A percentile compares a stretch with the other conserved stretches of the same genome.
phyloP scores from a whole-genome alignment of 1,139 yeast species.

The Sugiyamaella xylanicola region DNA sequence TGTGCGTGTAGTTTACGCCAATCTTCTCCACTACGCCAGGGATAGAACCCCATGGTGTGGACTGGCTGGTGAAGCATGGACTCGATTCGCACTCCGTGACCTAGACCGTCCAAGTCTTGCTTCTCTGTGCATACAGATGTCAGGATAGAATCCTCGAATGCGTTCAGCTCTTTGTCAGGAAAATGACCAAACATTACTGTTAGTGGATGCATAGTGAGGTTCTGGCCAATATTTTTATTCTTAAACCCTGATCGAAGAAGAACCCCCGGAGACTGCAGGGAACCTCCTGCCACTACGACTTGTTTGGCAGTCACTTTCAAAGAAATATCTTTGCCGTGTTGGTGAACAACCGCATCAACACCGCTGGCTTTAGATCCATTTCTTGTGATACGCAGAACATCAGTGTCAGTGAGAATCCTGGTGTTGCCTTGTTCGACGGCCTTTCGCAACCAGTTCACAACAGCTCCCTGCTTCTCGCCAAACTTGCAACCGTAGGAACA shows the following conservation, averaged over 20 bases:
- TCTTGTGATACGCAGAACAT: constrained; percentile 49
- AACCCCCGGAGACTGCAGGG: constrained; percentile 55
- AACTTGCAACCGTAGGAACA: constrained; percentile 57
- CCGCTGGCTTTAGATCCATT: constrained; percentile 52
- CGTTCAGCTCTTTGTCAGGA: constrained; percentile 40
- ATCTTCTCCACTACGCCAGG: constrained; percentile 50
- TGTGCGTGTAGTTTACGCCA: constrained; percentile 45
- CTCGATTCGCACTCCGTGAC: constrained; percentile 61
- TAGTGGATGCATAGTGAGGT: constrained; percentile 59
- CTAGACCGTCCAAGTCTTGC: constrained; percentile 57
- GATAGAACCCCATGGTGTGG: constrained; percentile 46
- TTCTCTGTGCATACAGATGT: constrained; percentile 54
- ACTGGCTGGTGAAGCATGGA: constrained; percentile 53
- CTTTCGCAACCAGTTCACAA: constrained; percentile 55
- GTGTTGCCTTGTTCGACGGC: constrained; percentile 57
- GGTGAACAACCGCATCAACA: constrained; percentile 41
- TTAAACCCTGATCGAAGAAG: constrained; percentile 56
- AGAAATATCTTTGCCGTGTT: constrained; percentile 33
- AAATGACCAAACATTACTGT: constrained; percentile 50
- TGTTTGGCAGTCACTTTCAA: constrained; percentile 51
- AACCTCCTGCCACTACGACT: constrained; percentile 54
- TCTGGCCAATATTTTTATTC: constrained; percentile 56
- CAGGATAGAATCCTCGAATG: constrained; percentile 52
- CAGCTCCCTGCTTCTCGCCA: constrained; percentile 60
- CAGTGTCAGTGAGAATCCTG: constrained; percentile 52